Percentiles rank a stretch among this genome's conserved stretches.
Evolutionary conservation across 1,139 yeast genomes (phyloP).

Genomic region (Yamadazyma buinensis): DNA sequence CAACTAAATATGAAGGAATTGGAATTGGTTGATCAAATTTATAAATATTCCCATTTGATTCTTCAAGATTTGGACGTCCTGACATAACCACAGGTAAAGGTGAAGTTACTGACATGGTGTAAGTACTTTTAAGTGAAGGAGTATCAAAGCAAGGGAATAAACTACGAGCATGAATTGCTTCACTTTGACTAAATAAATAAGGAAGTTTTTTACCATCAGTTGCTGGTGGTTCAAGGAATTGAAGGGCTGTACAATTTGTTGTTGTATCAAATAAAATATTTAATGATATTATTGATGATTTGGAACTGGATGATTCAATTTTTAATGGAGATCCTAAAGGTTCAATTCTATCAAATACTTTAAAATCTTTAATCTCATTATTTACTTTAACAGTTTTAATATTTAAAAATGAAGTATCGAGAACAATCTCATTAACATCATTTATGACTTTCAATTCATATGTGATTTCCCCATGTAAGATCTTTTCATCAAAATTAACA

Average conservation of each 20-base stretch:
- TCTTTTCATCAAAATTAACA: slow-evolving; percentile 52
- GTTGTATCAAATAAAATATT: slow-evolving; percentile 63
- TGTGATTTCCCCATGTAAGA: slow-evolving; percentile 54
- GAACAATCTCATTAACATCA: slow-evolving; percentile 30
- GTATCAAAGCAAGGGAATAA: slow-evolving; percentile 91
- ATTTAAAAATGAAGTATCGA: slow-evolving; percentile 68
- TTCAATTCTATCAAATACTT: slow-evolving; percentile 47
- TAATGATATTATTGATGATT: slow-evolving; percentile 26
- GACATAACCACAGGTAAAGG: slow-evolving; percentile 68
- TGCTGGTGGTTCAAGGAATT: slow-evolving; percentile 73
- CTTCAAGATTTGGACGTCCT: slow-evolving; percentile 42
- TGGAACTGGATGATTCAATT: slow-evolving; percentile 21
- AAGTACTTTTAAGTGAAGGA: slow-evolving; percentile 74
- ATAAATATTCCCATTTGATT: slow-evolving; percentile 20
- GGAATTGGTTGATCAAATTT: slow-evolving; percentile 72
- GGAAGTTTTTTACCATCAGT: slow-evolving; percentile 75
- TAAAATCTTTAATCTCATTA: slow-evolving; percentile 27
- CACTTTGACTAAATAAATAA: slow-evolving; percentile 85
- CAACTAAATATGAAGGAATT: slow-evolving; percentile 79
- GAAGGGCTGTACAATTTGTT: slow-evolving; percentile 74
- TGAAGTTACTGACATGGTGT: slow-evolving; percentile 57
- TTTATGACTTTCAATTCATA: slow-evolving; percentile 33
- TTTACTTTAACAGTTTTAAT: slow-evolving; percentile 48
- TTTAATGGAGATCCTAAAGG: slow-evolving; percentile 66
- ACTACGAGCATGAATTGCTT: slow-evolving; percentile 87